These are phyloP conservation scores for Plasmodium vivax DNA, from an alignment of 169 alveolate species.

Conservation along the genomic window DNA sequence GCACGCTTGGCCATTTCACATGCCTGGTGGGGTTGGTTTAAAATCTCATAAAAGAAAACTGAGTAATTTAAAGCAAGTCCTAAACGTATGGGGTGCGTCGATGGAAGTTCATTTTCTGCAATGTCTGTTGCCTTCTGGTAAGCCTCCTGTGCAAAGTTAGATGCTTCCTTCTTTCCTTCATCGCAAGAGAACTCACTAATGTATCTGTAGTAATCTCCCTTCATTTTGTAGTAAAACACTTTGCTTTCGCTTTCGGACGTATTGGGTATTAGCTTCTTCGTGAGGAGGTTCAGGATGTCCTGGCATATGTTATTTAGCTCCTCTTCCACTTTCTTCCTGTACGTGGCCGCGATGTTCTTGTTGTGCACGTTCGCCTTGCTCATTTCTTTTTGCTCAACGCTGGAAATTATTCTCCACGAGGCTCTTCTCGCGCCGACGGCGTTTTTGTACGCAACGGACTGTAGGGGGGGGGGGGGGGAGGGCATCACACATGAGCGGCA, in stretches of 20 bases:
- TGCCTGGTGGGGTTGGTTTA: slow-evolving; percentile 98
- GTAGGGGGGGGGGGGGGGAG: slow-evolving; percentile 11
- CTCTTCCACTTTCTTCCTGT: slow-evolving; percentile 94
- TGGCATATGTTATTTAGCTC: slow-evolving; percentile 95
- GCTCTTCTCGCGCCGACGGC: slow-evolving; percentile 99
- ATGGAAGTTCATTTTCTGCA: slow-evolving; percentile 94
- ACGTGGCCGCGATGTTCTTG: slow-evolving; percentile 92
- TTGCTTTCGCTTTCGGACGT: slow-evolving; percentile 93
- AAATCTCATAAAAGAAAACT: slow-evolving; percentile 98
- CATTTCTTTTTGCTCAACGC: slow-evolving; percentile 97
- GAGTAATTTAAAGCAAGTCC: slow-evolving; percentile 99
- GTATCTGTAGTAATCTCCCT: slow-evolving; percentile 99
- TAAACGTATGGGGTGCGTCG: slow-evolving; percentile 97
- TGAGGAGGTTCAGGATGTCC: slow-evolving; percentile 92
- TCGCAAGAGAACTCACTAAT: slow-evolving; percentile 97
- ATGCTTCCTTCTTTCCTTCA: slow-evolving; percentile 93
- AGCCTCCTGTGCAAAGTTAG: slow-evolving; percentile 97
- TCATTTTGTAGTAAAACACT: slow-evolving; percentile 98
- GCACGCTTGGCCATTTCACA: slow-evolving; percentile 98
- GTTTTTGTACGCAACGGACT: slow-evolving; percentile 98
- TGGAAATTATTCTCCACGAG: slow-evolving; percentile 97
- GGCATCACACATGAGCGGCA: background rate
- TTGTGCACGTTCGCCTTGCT: slow-evolving; percentile 93
- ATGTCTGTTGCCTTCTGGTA: slow-evolving; percentile 96
- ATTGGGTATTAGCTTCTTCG: slow-evolving; percentile 92